These are phyloP conservation scores for Lactuca sativa DNA, from an alignment of 129 eudicot genomes.

Conservation along the genomic window DNA sequence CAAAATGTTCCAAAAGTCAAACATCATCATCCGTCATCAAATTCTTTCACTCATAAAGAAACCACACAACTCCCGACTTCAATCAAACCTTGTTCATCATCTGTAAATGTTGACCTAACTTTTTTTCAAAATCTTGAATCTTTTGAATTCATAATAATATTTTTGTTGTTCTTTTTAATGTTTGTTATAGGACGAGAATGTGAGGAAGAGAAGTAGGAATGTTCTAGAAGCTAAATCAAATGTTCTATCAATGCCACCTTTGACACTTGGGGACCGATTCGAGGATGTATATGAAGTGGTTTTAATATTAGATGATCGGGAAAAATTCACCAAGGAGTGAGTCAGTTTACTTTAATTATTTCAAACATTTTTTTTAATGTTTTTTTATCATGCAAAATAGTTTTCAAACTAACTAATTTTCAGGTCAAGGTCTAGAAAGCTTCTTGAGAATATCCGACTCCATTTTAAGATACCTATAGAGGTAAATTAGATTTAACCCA, in stretches of 20 bases:
- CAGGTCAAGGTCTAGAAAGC: conserved; percentile 66
- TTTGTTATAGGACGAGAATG: conserved; percentile 39
- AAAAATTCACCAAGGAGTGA: conserved; percentile 77
- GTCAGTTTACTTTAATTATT: conserved; percentile 23
- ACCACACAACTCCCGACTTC: conserved; percentile 32
- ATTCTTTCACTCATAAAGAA: conserved; percentile 27
- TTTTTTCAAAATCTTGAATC: not conserved
- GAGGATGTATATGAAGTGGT: conserved; percentile 77
- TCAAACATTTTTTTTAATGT: conserved; percentile 6
- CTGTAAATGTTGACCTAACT: conserved; percentile 46
- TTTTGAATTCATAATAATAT: not conserved
- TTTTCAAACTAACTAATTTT: conserved; percentile 24
- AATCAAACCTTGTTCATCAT: conserved; percentile 43
- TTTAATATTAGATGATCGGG: conserved; percentile 84
- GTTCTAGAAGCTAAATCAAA: conserved; percentile 40
- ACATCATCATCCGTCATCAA: conserved; percentile 30
- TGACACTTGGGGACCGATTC: conserved; percentile 64
- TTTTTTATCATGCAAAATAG: not conserved
- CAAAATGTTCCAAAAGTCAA: conserved; percentile 28
- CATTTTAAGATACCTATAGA: conserved; percentile 70
- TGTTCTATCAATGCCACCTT: conserved; percentile 67
- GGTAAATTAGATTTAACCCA: conserved; percentile 31
- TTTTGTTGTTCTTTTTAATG: conserved; percentile 6
- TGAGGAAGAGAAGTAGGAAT: conserved; percentile 38
- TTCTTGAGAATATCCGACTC: conserved; percentile 50